Evolutionary conservation across 1,284 basidiomycete genomes (phyloP), one percentile per base, ranked within the genome.

Genomic region (Heterobasidion irregulare): DNA sequence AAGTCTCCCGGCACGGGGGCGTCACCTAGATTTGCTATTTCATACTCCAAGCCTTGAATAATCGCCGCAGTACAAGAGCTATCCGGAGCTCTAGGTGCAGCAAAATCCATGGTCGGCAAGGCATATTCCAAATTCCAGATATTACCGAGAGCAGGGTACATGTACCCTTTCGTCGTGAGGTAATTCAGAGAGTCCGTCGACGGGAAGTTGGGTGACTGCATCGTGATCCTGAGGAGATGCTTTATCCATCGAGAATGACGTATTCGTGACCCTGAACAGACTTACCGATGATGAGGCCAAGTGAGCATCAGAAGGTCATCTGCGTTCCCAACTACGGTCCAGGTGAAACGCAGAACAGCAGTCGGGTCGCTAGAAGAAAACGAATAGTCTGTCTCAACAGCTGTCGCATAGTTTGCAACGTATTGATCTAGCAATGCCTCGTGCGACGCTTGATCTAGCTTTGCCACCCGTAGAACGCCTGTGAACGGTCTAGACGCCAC

Each of bases 401-500:
- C 62, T 3, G 66, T 71, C 8, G 69, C 68, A 52, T 70, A 71
- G 54, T 62, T 66, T 9, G 64, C 55, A 12, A 54, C 63, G 50
- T 70, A 65, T 41, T 61, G 60, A 44, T 71, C 68, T 0, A 71
- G 65, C 16, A 68, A 55, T 0, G 60, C 58, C 44, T 64, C 59
- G 48, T 70, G 68, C 2, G 62, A 60, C 16, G 66, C 53, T 18
- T 64, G 58, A 18, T 64, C 61, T 10, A 69, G 58, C 67, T 78
- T 63, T 62, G 72, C 61, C 56, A 76, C 57, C 62, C 74, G 58
- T 66, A 79, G 58, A 65, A 79, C 66, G 63, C 75, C 58, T 56
- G 68, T 59, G 68, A 78, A 67, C 58, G 65, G 48, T 8, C 48
- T 45, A 9, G 61, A 62, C 26, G 65, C 69, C 12, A 53, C 58